Evolutionary conservation across 2,329 filamentous ascomycete genomes (phyloP).

Genomic region (Exophiala spinifera): DNA sequence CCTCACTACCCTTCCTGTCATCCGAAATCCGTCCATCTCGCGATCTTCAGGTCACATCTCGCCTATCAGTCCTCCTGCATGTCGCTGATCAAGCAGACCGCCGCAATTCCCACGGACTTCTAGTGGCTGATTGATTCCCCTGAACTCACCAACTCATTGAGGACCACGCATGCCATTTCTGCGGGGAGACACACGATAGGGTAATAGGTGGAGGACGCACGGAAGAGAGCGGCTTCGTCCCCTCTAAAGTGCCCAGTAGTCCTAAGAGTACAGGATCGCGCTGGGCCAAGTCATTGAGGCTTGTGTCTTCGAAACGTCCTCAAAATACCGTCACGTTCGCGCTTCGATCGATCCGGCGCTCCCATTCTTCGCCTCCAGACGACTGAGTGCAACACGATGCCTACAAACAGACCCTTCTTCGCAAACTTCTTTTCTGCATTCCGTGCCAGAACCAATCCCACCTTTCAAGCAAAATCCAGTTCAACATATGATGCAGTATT

Average conservation of each 20-base stretch:
- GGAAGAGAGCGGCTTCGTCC: conserved; percentile 15
- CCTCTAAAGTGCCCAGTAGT: background rate
- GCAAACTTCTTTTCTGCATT: conserved; percentile 67
- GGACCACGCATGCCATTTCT: conserved; percentile 2
- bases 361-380: background rate
- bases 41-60: conserved; percentile 25
- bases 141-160: background rate
- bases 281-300: conserved; percentile 11
- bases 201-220: conserved; percentile 6
- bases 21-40: background rate
- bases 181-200: conserved; percentile 9
- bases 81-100: background rate
- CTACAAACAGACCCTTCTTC: conserved; percentile 64
- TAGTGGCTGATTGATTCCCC: background rate
- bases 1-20: background rate
- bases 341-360: background rate
- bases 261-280: background rate
- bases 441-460: conserved; percentile 55
- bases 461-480: conserved; percentile 55
- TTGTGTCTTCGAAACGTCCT: conserved; percentile 6
- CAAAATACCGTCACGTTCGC: background rate
- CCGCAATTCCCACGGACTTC: background rate
- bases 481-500: conserved; percentile 35
- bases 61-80: conserved; percentile 16
- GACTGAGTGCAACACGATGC: conserved; percentile 46